Evolutionary conservation across 2,329 filamentous ascomycete species (phyloP).

Genomic region (Raffaelea arxii): DNA sequence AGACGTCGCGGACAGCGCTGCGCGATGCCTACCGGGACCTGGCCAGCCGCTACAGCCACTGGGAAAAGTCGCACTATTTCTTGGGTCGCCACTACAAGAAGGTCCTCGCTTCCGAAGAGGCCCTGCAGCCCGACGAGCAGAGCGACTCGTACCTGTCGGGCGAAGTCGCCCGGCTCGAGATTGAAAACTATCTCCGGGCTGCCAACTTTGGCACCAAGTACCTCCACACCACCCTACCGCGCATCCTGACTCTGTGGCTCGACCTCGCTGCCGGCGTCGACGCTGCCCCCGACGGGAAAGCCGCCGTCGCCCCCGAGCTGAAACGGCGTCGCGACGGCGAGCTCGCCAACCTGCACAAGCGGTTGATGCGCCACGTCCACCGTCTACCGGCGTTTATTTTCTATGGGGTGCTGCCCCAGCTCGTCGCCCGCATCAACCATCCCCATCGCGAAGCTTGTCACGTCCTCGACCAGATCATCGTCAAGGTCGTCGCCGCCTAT

Average conservation of each 20-base stretch:
- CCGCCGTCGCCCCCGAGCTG: conserved; percentile 42
- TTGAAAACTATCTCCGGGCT: conserved; percentile 87
- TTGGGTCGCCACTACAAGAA: conserved; percentile 97
- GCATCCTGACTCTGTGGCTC: conserved; percentile 87
- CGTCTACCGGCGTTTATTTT: conserved; percentile 68
- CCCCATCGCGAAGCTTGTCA: conserved; percentile 69
- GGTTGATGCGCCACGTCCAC: conserved; percentile 69
- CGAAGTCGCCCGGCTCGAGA: conserved; percentile 77
- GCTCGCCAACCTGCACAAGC: conserved; percentile 59
- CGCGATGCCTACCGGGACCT: conserved; percentile 77
- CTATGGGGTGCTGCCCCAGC: conserved; percentile 77
- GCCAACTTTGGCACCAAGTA: conserved; percentile 88
- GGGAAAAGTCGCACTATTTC: conserved; percentile 98
- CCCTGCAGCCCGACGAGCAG: conserved; percentile 66
- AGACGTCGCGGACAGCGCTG: conserved; percentile 75
- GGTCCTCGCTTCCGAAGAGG: conserved; percentile 79
- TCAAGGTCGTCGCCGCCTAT: conserved; percentile 77
- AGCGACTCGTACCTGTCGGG: conserved; percentile 67
- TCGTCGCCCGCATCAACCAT: conserved; percentile 93
- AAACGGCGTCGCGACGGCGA: conserved; percentile 50
- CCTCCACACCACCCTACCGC: conserved; percentile 86
- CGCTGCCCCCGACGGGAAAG: conserved; percentile 46
- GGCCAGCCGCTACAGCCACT: conserved; percentile 57
- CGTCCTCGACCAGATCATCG: conserved; percentile 67
- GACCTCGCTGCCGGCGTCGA: conserved; percentile 74